Evolutionary conservation across 768 basidiomycete species (phyloP).

Genomic region (Pilatotrama ljubarskyi): DNA sequence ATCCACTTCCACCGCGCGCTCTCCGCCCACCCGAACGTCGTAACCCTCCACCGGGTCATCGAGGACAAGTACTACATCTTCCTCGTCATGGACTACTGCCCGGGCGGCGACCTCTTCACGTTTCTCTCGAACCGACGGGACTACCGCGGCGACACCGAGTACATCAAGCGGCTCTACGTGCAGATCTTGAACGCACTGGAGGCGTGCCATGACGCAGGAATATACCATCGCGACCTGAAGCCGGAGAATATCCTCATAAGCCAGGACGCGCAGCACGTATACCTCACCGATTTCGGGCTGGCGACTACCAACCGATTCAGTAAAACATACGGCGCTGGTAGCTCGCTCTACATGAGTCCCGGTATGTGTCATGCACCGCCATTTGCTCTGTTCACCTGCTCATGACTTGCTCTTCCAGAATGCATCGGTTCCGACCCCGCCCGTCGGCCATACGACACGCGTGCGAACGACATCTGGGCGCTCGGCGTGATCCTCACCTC

Average conservation of each 20-base stretch:
- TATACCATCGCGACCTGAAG: conserved; percentile 61
- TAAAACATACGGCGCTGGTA: conserved; percentile 59
- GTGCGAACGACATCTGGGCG: conserved; percentile 29
- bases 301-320: conserved; percentile 31
- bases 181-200: conserved; percentile 56
- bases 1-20: conserved; percentile 57
- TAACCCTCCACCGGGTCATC: conserved; percentile 67
- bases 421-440: conserved; percentile 20
- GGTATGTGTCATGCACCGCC: conserved; percentile 40
- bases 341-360: conserved; percentile 69
- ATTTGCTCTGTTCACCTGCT: conserved; percentile 28
- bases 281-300: conserved; percentile 48
- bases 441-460: conserved; percentile 14
- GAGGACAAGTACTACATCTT: conserved; percentile 65
- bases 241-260: conserved; percentile 52
- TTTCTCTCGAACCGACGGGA: conserved; percentile 38
- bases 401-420: conserved; percentile 15
- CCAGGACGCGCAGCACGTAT: conserved; percentile 39
- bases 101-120: conserved; percentile 47
- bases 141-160: conserved; percentile 44
- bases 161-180: conserved; percentile 49
- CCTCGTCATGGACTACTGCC: conserved; percentile 56
- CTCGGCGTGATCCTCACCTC: conserved; percentile 54
- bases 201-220: conserved; percentile 48
- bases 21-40: conserved; percentile 59